Conservation (phyloP, 2,329 filamentous ascomycete genomes). For the Colletotrichum magnum region DNA sequence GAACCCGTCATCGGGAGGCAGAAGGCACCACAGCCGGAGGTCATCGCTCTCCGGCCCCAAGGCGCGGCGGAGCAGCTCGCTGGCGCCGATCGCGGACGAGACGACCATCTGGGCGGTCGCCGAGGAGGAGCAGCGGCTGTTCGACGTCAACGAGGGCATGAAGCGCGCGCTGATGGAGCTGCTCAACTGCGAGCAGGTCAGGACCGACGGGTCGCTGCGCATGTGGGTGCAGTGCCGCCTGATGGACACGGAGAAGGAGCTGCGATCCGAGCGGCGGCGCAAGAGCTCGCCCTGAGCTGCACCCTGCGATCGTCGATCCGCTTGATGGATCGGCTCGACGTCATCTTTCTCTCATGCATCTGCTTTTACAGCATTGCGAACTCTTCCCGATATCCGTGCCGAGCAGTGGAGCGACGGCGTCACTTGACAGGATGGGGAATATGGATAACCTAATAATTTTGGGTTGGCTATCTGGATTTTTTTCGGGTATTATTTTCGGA, state of each 20-base stretch:
- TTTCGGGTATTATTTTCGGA: too few species aligned
- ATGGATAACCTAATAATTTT: too few species aligned
- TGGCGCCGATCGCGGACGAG: slow-evolving; percentile 61
- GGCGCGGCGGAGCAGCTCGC: slow-evolving; percentile 40
- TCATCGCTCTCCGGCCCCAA: slow-evolving; percentile 43
- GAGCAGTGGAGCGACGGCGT: too few species aligned
- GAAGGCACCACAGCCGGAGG: slow-evolving; percentile 58
- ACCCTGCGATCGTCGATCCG: neutral
- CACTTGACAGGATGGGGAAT: too few species aligned
- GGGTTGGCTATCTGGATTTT: too few species aligned
- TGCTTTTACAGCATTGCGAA: too few species aligned
- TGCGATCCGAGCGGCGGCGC: slow-evolving; percentile 66
- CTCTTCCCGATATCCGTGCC: too few species aligned
- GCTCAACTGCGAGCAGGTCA: slow-evolving; percentile 71
- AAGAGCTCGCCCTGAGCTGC: slow-evolving; percentile 37
- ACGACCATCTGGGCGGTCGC: slow-evolving; percentile 64
- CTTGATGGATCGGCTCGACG: neutral
- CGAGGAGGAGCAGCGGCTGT: slow-evolving; percentile 67
- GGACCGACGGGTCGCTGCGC: slow-evolving; percentile 65
- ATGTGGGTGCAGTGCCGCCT: slow-evolving; percentile 72
- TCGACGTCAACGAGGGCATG: slow-evolving; percentile 71
- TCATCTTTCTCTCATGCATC: neutral
- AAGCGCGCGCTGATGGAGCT: slow-evolving; percentile 74
- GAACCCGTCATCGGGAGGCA: slow-evolving; percentile 14
- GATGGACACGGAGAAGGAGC: slow-evolving; percentile 73